These are phyloP conservation scores for Cylindrotheca fusiformis DNA, from an alignment of 108 stramenopile species.

Conservation along the genomic window DNA sequence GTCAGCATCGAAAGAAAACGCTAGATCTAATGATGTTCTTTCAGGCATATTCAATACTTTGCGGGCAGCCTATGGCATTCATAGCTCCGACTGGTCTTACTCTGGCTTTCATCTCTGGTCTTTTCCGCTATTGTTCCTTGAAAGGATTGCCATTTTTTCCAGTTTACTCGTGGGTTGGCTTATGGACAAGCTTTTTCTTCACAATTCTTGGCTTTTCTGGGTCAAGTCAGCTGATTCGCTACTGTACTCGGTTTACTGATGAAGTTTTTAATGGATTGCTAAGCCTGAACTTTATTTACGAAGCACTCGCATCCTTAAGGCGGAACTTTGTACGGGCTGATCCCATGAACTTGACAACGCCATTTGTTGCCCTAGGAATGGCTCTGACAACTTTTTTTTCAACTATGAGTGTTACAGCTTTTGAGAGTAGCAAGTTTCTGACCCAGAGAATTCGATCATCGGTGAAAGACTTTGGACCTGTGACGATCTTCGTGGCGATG, in stretches of 20 bases:
- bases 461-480: constrained; percentile 94
- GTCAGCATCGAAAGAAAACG: neutral
- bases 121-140: constrained; percentile 76
- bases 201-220: constrained; percentile 74
- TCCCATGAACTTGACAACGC: constrained; percentile 82
- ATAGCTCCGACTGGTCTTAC: constrained; percentile 96
- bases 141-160: constrained; percentile 89
- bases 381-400: constrained; percentile 64
- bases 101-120: constrained; percentile 89
- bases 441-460: constrained; percentile 66
- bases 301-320: constrained; percentile 69
- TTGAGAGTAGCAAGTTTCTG: constrained; percentile 72
- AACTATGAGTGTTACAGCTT: constrained; percentile 65
- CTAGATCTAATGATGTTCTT: neutral
- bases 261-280: constrained; percentile 95
- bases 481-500: constrained; percentile 79
- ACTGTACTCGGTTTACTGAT: constrained; percentile 96
- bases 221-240: constrained; percentile 83
- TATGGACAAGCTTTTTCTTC: constrained; percentile 92
- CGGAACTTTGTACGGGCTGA: constrained; percentile 75
- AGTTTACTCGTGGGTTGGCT: constrained; percentile 91
- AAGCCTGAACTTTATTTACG: constrained; percentile 93
- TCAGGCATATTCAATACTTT: constrained; percentile 71
- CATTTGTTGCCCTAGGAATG: constrained; percentile 76
- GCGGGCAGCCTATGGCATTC: constrained; percentile 97